Conservation (phyloP, 2,329 filamentous ascomycete species). For the Macrophomina tecta region DNA sequence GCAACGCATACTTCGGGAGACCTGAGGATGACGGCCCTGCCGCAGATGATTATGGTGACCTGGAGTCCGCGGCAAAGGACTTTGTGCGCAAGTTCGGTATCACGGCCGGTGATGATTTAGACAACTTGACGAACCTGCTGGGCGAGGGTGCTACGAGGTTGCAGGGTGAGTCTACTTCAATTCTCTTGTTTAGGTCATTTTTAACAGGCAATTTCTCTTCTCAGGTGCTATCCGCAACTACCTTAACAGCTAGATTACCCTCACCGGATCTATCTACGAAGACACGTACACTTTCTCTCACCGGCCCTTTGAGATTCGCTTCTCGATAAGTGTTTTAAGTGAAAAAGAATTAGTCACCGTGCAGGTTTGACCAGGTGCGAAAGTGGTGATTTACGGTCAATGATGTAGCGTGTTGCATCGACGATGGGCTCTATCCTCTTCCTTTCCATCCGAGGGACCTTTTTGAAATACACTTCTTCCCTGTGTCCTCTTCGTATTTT, state of each 20-base stretch:
- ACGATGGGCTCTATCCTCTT: not conserved
- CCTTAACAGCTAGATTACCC: slow-evolving; percentile 43
- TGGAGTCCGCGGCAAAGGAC: slow-evolving; percentile 94
- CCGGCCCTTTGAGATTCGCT: not conserved
- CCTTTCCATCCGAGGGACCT: not conserved
- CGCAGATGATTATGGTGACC: slow-evolving; percentile 79
- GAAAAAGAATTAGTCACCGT: slow-evolving; percentile 1
- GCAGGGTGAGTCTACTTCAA: slow-evolving; percentile 58
- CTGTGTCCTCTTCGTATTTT: not conserved
- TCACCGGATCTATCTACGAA: not conserved
- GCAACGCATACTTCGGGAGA: slow-evolving; percentile 96
- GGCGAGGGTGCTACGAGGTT: slow-evolving; percentile 85
- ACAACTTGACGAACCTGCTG: slow-evolving; percentile 82
- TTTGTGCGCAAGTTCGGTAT: slow-evolving; percentile 95
- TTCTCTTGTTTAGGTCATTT: not conserved
- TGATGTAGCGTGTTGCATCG: not conserved
- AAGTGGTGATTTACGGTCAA: not conserved
- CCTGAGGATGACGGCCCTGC: slow-evolving; percentile 76
- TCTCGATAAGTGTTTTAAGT: slow-evolving; percentile 18
- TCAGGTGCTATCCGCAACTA: slow-evolving; percentile 45
- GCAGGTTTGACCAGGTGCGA: not conserved
- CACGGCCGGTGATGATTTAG: slow-evolving; percentile 92
- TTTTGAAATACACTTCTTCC: not conserved
- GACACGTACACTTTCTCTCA: not conserved
- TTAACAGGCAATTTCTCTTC: not conserved